Evolutionary conservation across 1,139 yeast genomes (phyloP).

Genomic region (Suhomyces coccinellae): DNA sequence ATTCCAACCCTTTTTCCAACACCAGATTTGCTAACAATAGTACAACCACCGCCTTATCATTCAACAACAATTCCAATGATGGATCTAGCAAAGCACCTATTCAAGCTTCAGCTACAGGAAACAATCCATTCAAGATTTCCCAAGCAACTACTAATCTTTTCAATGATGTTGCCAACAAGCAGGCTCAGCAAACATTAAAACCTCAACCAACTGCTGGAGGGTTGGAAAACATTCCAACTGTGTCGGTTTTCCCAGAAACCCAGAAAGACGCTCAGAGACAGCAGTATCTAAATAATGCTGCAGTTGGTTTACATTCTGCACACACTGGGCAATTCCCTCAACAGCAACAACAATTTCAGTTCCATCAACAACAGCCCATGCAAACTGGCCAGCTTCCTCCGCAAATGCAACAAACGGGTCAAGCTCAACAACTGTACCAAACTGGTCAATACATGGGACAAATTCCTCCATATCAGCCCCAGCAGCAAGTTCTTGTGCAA

Average conservation of each 20-base stretch:
- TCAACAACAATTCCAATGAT: slow-evolving; percentile 19
- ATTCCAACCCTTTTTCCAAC: slow-evolving; percentile 53
- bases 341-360: slow-evolving; percentile 7
- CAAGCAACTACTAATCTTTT: slow-evolving; percentile 39
- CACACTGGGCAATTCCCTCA: slow-evolving; percentile 8
- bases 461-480: slow-evolving; percentile 15
- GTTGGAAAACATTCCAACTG: slow-evolving; percentile 58
- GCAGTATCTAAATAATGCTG: slow-evolving; percentile 39
- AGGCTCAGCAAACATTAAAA: slow-evolving; percentile 29
- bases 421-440: slow-evolving; percentile 8
- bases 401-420: slow-evolving; percentile 4
- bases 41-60: slow-evolving; percentile 39
- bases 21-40: slow-evolving; percentile 38
- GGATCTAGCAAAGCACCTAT: slow-evolving; percentile 19
- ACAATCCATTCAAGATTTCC: slow-evolving; percentile 48
- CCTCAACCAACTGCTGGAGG: slow-evolving; percentile 70
- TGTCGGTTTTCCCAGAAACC: slow-evolving; percentile 67
- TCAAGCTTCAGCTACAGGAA: slow-evolving; percentile 37
- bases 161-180: slow-evolving; percentile 23
- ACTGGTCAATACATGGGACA: slow-evolving; percentile 6
- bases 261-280: slow-evolving; percentile 44
- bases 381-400: slow-evolving; percentile 3
- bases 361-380: slow-evolving; percentile 2
- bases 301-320: slow-evolving; percentile 20
- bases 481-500: slow-evolving; percentile 12